Conservation (phyloP, 192 early-diverging fungal species). For the Backusella sp. region DNA sequence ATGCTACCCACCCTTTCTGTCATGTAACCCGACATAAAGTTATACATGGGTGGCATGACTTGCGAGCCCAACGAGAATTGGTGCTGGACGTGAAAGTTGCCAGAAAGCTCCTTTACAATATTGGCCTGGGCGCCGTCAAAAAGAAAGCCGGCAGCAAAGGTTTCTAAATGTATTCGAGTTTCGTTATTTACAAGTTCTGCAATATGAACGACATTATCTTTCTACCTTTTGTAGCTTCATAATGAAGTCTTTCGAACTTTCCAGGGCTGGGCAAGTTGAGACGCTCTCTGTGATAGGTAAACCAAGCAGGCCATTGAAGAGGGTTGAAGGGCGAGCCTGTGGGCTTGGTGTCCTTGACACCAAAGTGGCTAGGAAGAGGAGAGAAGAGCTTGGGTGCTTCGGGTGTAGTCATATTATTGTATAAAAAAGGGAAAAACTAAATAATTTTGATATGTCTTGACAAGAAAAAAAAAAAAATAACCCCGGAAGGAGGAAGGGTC, state of each 20-base stretch:
- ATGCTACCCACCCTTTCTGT: constrained; percentile 52
- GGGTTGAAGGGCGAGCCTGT: constrained; percentile 32
- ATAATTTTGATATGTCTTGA: neutral
- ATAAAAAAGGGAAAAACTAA: constrained; percentile 11
- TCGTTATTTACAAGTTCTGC: too few species aligned
- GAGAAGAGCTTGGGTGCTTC: constrained; percentile 18
- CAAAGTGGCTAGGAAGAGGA: constrained; percentile 6
- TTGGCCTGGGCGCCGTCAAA: constrained; percentile 97
- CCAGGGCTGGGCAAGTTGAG: constrained; percentile 79
- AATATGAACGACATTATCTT: too few species aligned
- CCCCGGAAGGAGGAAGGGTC: neutral
- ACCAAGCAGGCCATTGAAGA: constrained; percentile 31
- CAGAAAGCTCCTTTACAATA: constrained; percentile 88
- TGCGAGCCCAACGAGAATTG: constrained; percentile 84
- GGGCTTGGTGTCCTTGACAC: constrained; percentile 21
- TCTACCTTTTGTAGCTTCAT: constrained; percentile 65
- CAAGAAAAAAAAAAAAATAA: neutral
- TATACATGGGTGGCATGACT: constrained; percentile 80
- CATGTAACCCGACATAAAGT: constrained; percentile 88
- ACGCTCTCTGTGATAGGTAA: constrained; percentile 36
- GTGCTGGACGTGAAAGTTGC: constrained; percentile 95
- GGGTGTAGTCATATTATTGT: constrained; percentile 7
- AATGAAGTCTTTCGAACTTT: constrained; percentile 77
- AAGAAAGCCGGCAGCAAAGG: constrained; percentile 82
- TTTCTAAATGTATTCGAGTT: constrained; percentile 42